Base-by-base conservation (phyloP, 306 rosid genomes). In the Sphenostylis stenocarpa region DNA sequence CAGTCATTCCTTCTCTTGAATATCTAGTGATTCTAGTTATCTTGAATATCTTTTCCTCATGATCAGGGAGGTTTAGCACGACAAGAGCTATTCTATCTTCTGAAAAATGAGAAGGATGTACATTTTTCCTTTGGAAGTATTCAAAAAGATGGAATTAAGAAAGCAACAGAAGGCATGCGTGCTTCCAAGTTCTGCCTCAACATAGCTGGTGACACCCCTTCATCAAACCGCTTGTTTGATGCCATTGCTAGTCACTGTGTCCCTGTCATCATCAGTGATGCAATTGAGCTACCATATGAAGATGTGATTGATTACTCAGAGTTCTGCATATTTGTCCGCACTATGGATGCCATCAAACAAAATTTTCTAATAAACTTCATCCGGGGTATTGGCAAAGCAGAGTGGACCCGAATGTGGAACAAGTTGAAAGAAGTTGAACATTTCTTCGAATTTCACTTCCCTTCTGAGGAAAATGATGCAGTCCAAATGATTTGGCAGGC, bases 241-340 rank as follows among this genome's bases (percentile, higher is more conserved):
- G 97, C 96, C 34, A 92, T 92, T 71, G 93, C 89, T 14, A 92
- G 97, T 55, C 97, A 87, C 64, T 92, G 96, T 24, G 90, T 92
- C 67, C 96, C 97, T 0, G 90, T 92, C 26, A 90, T 92, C 66
- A 81, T 90, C 67, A 92, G 97, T 14, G 93, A 92, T 21, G 90
- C 81, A 5, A 90, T 92, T 3, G 97, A 92, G 73, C 89, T 90
- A 3, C 96, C 97, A 2, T 88, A 82, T 4, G 97, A 92, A 70
- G 97, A 92, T 71, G 86, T 88, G 31, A 80, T 92, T 3, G 96
- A 92, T 75, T 92, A 90, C 87, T 84, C 97, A 1, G 79, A 92
- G 66, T 92, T 88, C 70, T 92, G 96, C 84, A 4, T 90, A 39
- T 90, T 92, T 45, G 86, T 90, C 58, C 89, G 83, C 0, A 72